Conservation (phyloP, 1,284 basidiomycete genomes). For the Erythrobasidium hasegawianum region DNA sequence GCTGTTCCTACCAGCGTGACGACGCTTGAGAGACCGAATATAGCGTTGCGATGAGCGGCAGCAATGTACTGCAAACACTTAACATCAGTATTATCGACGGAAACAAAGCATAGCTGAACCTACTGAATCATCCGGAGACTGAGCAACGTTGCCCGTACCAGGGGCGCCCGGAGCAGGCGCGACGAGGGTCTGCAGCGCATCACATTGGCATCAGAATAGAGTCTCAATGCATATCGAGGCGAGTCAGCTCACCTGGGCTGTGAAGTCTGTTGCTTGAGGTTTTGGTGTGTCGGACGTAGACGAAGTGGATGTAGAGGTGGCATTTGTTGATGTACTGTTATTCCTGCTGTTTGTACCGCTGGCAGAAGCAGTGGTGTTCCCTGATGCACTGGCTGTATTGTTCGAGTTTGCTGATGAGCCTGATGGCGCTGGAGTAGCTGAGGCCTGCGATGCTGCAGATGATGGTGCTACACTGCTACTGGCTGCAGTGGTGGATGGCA, state of each 20-base stretch:
- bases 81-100: not conserved
- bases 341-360: no score
- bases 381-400: not conserved
- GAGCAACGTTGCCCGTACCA: slow-evolving; percentile 22
- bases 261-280: not conserved
- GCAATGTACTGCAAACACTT: not conserved
- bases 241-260: not conserved
- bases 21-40: not conserved
- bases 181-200: not conserved
- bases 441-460: no score
- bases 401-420: not conserved
- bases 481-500: no score
- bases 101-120: not conserved
- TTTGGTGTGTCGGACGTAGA: not conserved
- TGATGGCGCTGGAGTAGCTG: not conserved
- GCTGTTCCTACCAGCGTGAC: not conserved
- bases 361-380: no score
- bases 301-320: not conserved
- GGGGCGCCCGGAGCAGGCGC: slow-evolving; percentile 18
- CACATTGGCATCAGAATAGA: not conserved
- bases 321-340: not conserved
- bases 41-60: not conserved
- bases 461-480: no score
- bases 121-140: slow-evolving; percentile 29
- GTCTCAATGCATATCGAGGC: no score